Evolutionary conservation across 148 eudicot genomes (phyloP), one percentile per base, ranked within the genome.

Genomic region (Pouteria glomerata): DNA sequence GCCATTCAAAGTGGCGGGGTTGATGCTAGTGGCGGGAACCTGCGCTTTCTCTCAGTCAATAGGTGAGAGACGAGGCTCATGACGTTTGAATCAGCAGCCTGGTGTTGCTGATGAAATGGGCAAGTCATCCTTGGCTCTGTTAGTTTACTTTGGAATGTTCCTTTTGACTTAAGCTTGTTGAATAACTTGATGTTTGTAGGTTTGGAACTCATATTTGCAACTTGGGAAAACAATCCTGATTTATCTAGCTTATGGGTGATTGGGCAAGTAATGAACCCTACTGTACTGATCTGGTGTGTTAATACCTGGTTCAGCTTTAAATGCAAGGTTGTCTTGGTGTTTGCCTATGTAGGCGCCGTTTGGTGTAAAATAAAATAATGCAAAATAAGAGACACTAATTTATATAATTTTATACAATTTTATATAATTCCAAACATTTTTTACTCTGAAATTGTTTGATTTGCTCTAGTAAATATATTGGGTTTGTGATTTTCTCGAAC

Each of bases 91-190:
- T 60, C 61, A 55, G 39, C 69, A 34, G 58, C 30, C 23, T 39
- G 44, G 44, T 4, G 8, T 4, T 73, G 78, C 74, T 76, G 81
- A 69, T 77, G 55, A 55, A 44, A 60, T 69, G 30, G 88, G 88
- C 83, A 84, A 82, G 87, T 87, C 88, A 87, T 87, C 87, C 91
- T 87, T 87, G 90, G 90, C 87, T 83, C 73, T 70, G 63, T 78
- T 74, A 58, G 50, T 45, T 63, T 41, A 26, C 31, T 69, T 42
- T 66, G 24, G 7, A 14, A 7, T 6, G 8, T 71, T 27, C 62
- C 34, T 50, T 41, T 45, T 29, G 67, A 15, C 51, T 50, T 45
- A 8, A 8, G 15, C 26, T 52, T 13, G 73, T 31, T 15, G 8
- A 39, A 58, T 24, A 70, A 35, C 48, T 16, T 35, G 24, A 27